These are phyloP conservation scores for Aspergillus terreus DNA, from an alignment of 2,329 filamentous ascomycete species.

Conservation along the genomic window DNA sequence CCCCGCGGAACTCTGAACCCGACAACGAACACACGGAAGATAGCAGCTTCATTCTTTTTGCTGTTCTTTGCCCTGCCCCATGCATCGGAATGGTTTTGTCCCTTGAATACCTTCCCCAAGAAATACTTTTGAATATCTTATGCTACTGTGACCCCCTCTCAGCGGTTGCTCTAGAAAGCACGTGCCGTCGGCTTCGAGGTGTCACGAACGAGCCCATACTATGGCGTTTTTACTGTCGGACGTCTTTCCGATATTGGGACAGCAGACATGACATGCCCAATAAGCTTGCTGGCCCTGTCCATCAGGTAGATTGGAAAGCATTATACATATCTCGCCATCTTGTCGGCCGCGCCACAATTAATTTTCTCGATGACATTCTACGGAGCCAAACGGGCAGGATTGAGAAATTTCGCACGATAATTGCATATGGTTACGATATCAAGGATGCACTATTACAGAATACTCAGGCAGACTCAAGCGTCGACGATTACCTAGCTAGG, in stretches of 20 bases:
- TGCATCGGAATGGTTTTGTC: slow-evolving; percentile 30
- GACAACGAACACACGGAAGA: background rate
- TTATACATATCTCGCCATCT: slow-evolving; percentile 58
- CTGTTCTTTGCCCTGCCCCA: slow-evolving; percentile 1
- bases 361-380: slow-evolving; percentile 65
- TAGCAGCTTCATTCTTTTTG: background rate
- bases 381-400: slow-evolving; percentile 67
- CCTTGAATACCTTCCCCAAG: slow-evolving; percentile 62
- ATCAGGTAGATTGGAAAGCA: slow-evolving; percentile 68
- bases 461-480: slow-evolving; percentile 54
- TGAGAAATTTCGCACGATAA: slow-evolving; percentile 66
- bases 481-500: slow-evolving; percentile 72
- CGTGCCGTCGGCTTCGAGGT: slow-evolving; percentile 61
- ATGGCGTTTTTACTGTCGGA: slow-evolving; percentile 73
- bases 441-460: slow-evolving; percentile 78
- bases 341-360: slow-evolving; percentile 51
- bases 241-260: slow-evolving; percentile 72
- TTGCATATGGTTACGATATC: slow-evolving; percentile 74
- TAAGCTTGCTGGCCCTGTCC: slow-evolving; percentile 53
- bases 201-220: slow-evolving; percentile 69
- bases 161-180: slow-evolving; percentile 52
- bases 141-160: slow-evolving; percentile 54
- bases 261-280: slow-evolving; percentile 56
- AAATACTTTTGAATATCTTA: slow-evolving; percentile 78
- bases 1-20: too few relatives aligned